Conservation (phyloP, 2,329 filamentous ascomycete species). For the Sarocladiaceae sp. region DNA sequence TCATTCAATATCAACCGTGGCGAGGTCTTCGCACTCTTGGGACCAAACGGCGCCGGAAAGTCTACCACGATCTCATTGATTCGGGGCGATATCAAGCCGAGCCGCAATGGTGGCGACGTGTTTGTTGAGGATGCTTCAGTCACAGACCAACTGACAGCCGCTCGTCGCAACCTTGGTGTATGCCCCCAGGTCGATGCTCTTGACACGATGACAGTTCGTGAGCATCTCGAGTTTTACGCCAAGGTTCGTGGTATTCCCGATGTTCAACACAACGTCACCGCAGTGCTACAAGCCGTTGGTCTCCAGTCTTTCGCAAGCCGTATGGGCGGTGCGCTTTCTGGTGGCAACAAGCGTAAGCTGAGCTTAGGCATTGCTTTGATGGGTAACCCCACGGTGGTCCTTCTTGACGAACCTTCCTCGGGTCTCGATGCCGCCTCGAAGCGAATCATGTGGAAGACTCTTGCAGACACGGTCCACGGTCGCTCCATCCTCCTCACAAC, state of each 20-base stretch:
- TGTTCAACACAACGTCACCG: slow-evolving; percentile 70
- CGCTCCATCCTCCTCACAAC: slow-evolving; percentile 86
- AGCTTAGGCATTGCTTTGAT: slow-evolving; percentile 86
- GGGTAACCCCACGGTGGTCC: slow-evolving; percentile 81
- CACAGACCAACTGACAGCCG: slow-evolving; percentile 64
- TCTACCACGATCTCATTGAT: slow-evolving; percentile 86
- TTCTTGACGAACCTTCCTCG: slow-evolving; percentile 85
- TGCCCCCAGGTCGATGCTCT: slow-evolving; percentile 87
- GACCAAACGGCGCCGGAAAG: slow-evolving; percentile 89
- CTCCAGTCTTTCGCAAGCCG: slow-evolving; percentile 65
- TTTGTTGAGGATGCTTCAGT: slow-evolving; percentile 77
- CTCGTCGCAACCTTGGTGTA: slow-evolving; percentile 77
- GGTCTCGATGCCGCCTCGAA: slow-evolving; percentile 91
- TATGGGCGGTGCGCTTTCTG: slow-evolving; percentile 76
- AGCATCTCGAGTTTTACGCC: slow-evolving; percentile 87
- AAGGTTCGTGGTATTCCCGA: slow-evolving; percentile 73
- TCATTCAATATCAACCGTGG: slow-evolving; percentile 76
- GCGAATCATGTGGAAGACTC: slow-evolving; percentile 86
- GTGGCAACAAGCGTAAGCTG: slow-evolving; percentile 92
- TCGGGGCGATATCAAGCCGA: slow-evolving; percentile 79
- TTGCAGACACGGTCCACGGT: slow-evolving; percentile 68
- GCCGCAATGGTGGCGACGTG: slow-evolving; percentile 68
- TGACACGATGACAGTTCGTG: slow-evolving; percentile 83
- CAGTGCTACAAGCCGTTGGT: slow-evolving; percentile 78
- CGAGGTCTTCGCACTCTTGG: slow-evolving; percentile 84